Evolutionary conservation across 164 flowering plant species (phyloP).

Genomic region (Kalanchoe fedtschenkoi): DNA sequence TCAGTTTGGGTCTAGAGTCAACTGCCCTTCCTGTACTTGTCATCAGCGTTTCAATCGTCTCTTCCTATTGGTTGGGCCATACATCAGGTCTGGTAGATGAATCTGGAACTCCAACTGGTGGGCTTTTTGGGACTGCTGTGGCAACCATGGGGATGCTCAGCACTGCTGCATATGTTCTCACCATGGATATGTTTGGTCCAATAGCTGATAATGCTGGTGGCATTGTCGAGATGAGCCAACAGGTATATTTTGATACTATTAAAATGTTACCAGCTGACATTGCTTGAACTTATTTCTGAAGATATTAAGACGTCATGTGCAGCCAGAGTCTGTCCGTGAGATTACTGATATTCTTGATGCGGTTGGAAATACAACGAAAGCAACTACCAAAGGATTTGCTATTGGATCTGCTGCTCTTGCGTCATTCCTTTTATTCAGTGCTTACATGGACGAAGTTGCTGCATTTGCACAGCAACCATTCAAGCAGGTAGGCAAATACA

Average conservation of each 20-base stretch:
- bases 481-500: constrained; percentile 40
- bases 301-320: constrained; percentile 8
- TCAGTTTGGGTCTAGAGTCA: constrained; percentile 92
- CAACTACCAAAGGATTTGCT: constrained; percentile 98
- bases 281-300: too few relatives aligned
- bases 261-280: not conserved
- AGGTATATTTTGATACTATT: constrained; percentile 34
- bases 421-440: constrained; percentile 93
- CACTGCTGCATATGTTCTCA: constrained; percentile 95
- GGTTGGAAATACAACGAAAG: constrained; percentile 97
- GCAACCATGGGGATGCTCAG: constrained; percentile 99
- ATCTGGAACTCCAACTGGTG: constrained; percentile 79
- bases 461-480: constrained; percentile 68
- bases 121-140: constrained; percentile 95
- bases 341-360: constrained; percentile 97
- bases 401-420: constrained; percentile 99
- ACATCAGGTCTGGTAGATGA: constrained; percentile 93
- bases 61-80: constrained; percentile 93
- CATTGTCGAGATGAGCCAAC: constrained; percentile 98
- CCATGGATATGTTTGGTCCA: constrained; percentile 99
- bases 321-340: constrained; percentile 99
- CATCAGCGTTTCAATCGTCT: constrained; percentile 69
- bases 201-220: constrained; percentile 99
- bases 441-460: constrained; percentile 97
- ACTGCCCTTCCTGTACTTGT: constrained; percentile 97